Base-by-base conservation (phyloP, 192 early-diverging fungal genomes). In the Phycomyces nitens region DNA sequence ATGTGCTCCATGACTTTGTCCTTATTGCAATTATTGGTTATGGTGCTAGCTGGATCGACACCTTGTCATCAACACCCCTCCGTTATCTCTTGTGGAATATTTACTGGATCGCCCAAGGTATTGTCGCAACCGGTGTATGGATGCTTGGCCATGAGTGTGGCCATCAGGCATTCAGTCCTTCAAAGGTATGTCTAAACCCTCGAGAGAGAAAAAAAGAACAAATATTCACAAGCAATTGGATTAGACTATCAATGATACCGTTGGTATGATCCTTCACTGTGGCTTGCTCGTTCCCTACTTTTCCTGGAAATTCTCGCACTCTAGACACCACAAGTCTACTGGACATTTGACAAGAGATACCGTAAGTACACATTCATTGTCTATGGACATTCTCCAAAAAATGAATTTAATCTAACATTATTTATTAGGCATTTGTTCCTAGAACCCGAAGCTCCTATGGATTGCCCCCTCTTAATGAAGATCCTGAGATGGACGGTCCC, bases 241-340 rank as follows among this genome's bases (percentile, higher is more conserved):
- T 26, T 61, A 71, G 67, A 39, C 83, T 22, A 73, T 96, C 69
- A 94, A 95, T 82, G 89, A 96, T 73, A 71, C 81, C 23, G 92
- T 93, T 43, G 96, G 96, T 0, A 94, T 80, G 77, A 77, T 98
- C 38, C 77, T 98, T 61, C 96, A 98, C 85, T 84, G 91, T 43
- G 78, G 84, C 55, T 80, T 95, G 15, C 80, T 98, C 59, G 94
- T 96, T 29, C 96, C 96, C 12, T 98, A 85, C 79, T 91, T 89
- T 78, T 90, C 95, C 22, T 97, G 95, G 95, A 87, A 89, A 72
- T 86, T 86, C 78, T 85, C 89, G 21, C 95, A 98, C 77, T 90
- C 87, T 54, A 86, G 82, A 70, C 96, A 98, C 82, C 96, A 98
- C 84, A 95, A 96, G 62, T 82, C 84, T 65, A 94, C 89, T 62